Percentiles rank a stretch among this genome's conserved stretches.
Conservation (phyloP, 2,329 filamentous ascomycete genomes). For the Dothiorella sarmentorum region DNA sequence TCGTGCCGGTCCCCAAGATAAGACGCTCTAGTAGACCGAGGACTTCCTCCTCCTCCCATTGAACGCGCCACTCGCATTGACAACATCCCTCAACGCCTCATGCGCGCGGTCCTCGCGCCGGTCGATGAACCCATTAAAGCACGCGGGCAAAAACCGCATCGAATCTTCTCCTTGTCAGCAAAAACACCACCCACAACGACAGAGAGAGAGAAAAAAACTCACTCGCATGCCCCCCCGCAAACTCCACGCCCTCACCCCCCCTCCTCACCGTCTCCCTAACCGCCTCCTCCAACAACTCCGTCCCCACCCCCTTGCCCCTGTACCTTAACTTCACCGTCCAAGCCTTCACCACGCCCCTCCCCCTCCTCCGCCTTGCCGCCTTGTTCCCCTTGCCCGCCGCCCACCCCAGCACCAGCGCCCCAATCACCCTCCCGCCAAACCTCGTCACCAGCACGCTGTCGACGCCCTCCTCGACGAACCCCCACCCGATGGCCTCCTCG, state of each 20-base stretch:
- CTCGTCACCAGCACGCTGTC: slow-evolving; percentile 55
- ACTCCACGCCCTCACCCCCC: slow-evolving; percentile 68
- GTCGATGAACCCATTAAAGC: slow-evolving; percentile 13
- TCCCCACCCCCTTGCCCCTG: slow-evolving; percentile 68
- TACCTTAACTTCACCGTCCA: slow-evolving; percentile 76
- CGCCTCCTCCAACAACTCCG: slow-evolving; percentile 68
- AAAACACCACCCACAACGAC: background rate
- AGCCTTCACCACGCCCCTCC: slow-evolving; percentile 69
- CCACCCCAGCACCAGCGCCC: slow-evolving; percentile 65
- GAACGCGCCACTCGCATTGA: slow-evolving; percentile 9
- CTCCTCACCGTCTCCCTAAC: slow-evolving; percentile 64
- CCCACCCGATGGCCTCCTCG: slow-evolving; percentile 58
- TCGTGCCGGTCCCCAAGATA: background rate
- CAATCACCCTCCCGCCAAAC: slow-evolving; percentile 67
- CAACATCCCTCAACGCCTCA: slow-evolving; percentile 4
- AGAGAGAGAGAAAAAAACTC: slow-evolving; percentile 33
- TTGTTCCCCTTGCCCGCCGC: slow-evolving; percentile 47
- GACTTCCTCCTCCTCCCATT: slow-evolving; percentile 10
- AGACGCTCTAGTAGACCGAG: slow-evolving; percentile 4
- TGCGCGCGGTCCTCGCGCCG: slow-evolving; percentile 2
- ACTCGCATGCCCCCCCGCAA: slow-evolving; percentile 76
- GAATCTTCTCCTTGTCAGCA: slow-evolving; percentile 8
- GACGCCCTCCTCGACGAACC: slow-evolving; percentile 55
- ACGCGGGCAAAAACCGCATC: background rate
- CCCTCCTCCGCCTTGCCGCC: slow-evolving; percentile 44